Base-by-base conservation (phyloP, 2,329 filamentous ascomycete genomes). In the Phoma sp. region DNA sequence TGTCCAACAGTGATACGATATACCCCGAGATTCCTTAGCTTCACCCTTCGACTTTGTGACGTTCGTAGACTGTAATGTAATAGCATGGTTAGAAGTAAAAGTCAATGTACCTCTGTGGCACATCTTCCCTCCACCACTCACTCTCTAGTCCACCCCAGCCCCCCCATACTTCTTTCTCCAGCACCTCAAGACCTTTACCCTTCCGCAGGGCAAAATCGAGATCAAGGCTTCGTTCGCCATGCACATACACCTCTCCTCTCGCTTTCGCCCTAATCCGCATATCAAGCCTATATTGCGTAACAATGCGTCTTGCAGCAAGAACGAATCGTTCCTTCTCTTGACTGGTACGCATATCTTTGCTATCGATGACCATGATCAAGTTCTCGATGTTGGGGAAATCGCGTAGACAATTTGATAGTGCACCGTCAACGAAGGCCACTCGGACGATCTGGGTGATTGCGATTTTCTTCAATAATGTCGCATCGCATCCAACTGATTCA, bases 1-100 rank as follows among this genome's bases (percentile, higher is more conserved):
- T 9, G 9, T 25, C 9, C 23, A 5, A 5, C 23, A 25, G 23
- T 2, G 73, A 73, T 50, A 62, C 56, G 37, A 60, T 74, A 14
- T 74, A 65, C 47, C 47, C 66, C 18, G 56, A 48, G 10, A 47
- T 66, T 9, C 66, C 67, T 7, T 69, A 54, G 39, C 9, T 20
- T 9, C 10, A 18, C 4, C 7, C n/a, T 20, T 14, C 7, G 17
- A 10, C 11, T 26, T 7, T n/a, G 14, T 15, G 39, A 34, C 23
- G 4, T 23, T 20, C 9, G 30, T 40, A 48, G 37, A 45, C 7
- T 49, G 45, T 49, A 46, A 26, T 20, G 12, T 40, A 36, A 40
- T 33, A 39, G 18, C 18, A 21, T 25, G 10, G 11, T 53, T 23
- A 53, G 28, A 53, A 48, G 21, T 53, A 48, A 14, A 53, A 48